These are phyloP conservation scores for Talaromyces sp. DNA, from an alignment of 2,329 filamentous ascomycete species.

Conservation along the genomic window DNA sequence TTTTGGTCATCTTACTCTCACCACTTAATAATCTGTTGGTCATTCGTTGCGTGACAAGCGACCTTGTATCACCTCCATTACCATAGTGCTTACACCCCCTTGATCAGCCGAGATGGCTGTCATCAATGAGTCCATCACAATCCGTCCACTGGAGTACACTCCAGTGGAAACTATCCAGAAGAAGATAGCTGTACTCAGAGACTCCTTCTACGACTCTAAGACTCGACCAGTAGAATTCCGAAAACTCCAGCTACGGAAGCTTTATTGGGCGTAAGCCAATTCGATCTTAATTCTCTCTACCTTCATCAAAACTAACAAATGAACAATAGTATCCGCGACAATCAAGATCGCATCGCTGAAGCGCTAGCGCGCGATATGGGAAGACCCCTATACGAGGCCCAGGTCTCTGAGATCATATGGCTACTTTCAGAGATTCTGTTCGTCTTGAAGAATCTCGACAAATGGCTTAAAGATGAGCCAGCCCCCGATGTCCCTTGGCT, in stretches of 20 bases:
- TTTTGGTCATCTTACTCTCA: neutral
- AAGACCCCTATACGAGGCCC: constrained; percentile 71
- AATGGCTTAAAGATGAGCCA: constrained; percentile 77
- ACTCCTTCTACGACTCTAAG: constrained; percentile 70
- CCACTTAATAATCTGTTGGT: neutral
- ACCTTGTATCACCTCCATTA: neutral
- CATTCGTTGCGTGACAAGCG: neutral
- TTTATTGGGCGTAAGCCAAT: constrained; percentile 72
- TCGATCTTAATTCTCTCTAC: constrained; percentile 3
- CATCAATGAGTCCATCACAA: constrained; percentile 18
- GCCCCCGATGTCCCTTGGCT: constrained; percentile 63
- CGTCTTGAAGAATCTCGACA: constrained; percentile 68
- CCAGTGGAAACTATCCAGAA: constrained; percentile 60
- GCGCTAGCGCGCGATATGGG: constrained; percentile 72
- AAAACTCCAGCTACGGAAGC: constrained; percentile 78
- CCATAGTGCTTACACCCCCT: neutral
- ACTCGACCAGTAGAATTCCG: constrained; percentile 80
- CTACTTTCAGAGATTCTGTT: constrained; percentile 75
- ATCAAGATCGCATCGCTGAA: constrained; percentile 64
- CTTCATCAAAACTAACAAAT: neutral
- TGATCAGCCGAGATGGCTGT: constrained; percentile 7
- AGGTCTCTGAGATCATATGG: constrained; percentile 71
- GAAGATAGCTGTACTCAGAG: constrained; percentile 56
- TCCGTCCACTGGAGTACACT: constrained; percentile 54
- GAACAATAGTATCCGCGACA: constrained; percentile 60